Base-by-base conservation (phyloP, 2,329 filamentous ascomycete species). In the Coniochaeta hoffmannii region DNA sequence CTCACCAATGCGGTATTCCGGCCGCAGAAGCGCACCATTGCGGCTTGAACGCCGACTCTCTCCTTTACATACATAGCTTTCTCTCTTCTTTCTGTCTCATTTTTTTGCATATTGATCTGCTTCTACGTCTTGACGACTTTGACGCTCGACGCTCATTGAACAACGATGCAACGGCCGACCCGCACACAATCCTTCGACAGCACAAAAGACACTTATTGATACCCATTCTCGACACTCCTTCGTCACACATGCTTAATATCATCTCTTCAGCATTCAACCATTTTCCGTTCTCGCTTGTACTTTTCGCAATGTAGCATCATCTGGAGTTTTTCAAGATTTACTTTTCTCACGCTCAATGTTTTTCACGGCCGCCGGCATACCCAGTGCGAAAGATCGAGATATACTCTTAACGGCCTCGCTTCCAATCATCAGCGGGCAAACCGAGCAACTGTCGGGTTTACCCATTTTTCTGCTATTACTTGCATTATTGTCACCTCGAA, bases 1-100 rank as follows among this genome's bases (percentile, higher is more conserved):
- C 72, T 82, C 46, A 76, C 76, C 49, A 75, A 70, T 49, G 76
- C 77, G 38, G 78, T 80, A 34, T 81, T 80, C 64, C 72, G 73
- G 54, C 75, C 76, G 2, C 59, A 62, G 49, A 56, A 53, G 32
- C 53, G 41, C 19, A n/a, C 41, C 24, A 41, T 17, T 53, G 41
- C 17, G 36, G 49, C 30, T 50, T 38, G 24, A 53, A 53, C 22
- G 15, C 24, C 5, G 32, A n/a, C 15, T 7, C 6, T 7, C 32
- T 31, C n/a, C n/a, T n/a, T n/a, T 35, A 4, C 31, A n/a, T 9
- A 46, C 46, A 26, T 41, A 30, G 30, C 44, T 22, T 11, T 46
- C 19, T 28, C 8, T 19, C 8, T 30, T 36, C 34, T 4, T 56
- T 50, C 30, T 22, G n/a, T n/a, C n/a, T n/a, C n/a, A n/a, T n/a